A percentile compares a stretch with the other conserved stretches of the same genome.
Evolutionary conservation across 805 yeast species (phyloP).

Genomic region (Maudiozyma pseudohumilis): DNA sequence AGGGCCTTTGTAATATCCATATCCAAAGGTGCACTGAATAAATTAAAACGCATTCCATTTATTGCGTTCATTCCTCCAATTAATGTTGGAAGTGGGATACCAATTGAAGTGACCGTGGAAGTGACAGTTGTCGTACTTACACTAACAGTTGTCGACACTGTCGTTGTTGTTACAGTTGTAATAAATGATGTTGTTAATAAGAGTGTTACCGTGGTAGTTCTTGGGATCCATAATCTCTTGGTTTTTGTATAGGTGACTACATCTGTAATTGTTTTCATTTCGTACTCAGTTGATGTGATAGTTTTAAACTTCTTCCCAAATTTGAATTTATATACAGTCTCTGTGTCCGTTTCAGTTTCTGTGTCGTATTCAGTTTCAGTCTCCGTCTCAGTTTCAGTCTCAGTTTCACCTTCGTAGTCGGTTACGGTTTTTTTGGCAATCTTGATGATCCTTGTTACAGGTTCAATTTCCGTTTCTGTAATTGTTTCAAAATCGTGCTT

Average conservation of each 20-base stretch:
- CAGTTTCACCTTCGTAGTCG: slow-evolving; percentile 10
- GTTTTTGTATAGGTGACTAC: slow-evolving; percentile 14
- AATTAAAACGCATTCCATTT: no score
- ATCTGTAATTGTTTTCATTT: slow-evolving; percentile 16
- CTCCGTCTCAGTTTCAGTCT: slow-evolving; percentile 14
- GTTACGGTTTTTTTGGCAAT: slow-evolving; percentile 24
- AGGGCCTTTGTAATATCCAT: no score
- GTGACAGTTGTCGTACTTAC: slow-evolving; percentile 9
- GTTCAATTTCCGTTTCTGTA: slow-evolving; percentile 20
- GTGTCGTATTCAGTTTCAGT: slow-evolving; percentile 8
- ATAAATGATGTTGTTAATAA: not conserved
- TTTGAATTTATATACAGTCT: not conserved
- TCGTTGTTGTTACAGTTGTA: not conserved
- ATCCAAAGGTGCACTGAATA: no score
- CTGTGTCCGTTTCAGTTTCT: slow-evolving; percentile 1
- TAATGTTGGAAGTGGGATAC: not conserved
- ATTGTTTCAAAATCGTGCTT: slow-evolving; percentile 12
- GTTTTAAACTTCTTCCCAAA: slow-evolving; percentile 10
- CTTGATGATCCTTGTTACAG: slow-evolving; percentile 10
- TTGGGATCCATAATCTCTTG: slow-evolving; percentile 8
- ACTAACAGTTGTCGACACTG: slow-evolving; percentile 3
- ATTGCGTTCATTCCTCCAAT: no score
- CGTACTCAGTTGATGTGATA: slow-evolving; percentile 12
- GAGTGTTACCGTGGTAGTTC: slow-evolving; percentile 5
- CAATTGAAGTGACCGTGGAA: not conserved